Evolutionary conservation across 192 early-diverging fungal species (phyloP), one percentile per base, ranked within the genome.

Genomic region (Backusella sp.): DNA sequence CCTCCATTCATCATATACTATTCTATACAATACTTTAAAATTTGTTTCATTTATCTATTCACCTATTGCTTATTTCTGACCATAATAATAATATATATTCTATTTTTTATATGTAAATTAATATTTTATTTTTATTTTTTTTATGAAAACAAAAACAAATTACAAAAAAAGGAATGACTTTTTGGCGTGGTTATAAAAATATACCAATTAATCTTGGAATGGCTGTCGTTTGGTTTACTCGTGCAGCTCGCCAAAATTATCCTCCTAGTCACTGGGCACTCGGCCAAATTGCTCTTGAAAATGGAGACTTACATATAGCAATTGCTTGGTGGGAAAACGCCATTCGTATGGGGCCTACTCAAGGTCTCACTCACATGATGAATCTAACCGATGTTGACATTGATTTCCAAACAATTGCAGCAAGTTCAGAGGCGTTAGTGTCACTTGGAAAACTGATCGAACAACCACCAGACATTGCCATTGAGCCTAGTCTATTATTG

Each of bases 301-400:
- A 77, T 36, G 80, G 80, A 26, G 76, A 81, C 59, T 39, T 75
- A 46, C 76, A 81, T 35, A 68, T 77, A 17, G 80, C 80, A n/a
- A 72, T 74, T 21, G 56, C 46, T 0, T 81, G 80, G 80, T 81
- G 76, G 73, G 59, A 72, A 49, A 62, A 52, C n/a, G 72, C 80
- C 5, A 72, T 81, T 23, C 41, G 59, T 0, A 44, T 70, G 9
- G 75, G 72, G 0, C 68, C 76, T 23, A 53, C 52, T n/a, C 59
- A 65, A n/a, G 26, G 56, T 26, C 21, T 69, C 6, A n/a, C 68
- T 37, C 68, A 69, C 21, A 41, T 69, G 37, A 62, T 62, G 56
- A 62, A 62, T 62, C 56, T 62, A 26, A 30, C 56, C 21, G 23
- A 62, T 62, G 56, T 28, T 62, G 68, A 69, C 35, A 4, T 21